Evolutionary conservation across 305 asterid genomes (phyloP).

Genomic region (Ajuga reptans): DNA sequence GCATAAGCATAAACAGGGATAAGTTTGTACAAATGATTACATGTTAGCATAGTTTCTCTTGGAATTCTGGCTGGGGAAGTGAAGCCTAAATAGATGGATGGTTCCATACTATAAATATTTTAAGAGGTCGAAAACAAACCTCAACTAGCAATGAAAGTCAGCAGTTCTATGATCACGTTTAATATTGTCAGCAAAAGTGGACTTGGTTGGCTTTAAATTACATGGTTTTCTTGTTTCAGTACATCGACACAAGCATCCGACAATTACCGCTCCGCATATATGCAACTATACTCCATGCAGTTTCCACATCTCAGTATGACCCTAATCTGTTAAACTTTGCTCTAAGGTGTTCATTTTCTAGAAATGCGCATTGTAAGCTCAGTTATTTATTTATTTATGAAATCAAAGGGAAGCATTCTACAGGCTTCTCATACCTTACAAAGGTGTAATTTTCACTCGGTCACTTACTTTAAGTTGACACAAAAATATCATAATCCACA

Average conservation of each 20-base stretch:
- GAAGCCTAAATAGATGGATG: neutral
- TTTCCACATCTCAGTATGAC: neutral
- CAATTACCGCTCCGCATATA: too few species aligned
- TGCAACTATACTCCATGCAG: neutral
- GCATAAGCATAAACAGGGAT: constrained; percentile 21
- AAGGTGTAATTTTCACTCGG: neutral
- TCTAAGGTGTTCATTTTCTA: too few species aligned
- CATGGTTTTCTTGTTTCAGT: neutral
- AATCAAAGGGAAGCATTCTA: neutral
- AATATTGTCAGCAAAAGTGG: constrained; percentile 8
- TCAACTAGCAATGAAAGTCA: neutral
- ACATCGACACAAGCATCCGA: neutral
- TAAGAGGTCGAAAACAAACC: neutral
- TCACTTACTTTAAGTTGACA: neutral
- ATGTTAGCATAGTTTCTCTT: constrained; percentile 8
- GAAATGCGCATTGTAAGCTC: neutral
- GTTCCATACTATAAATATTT: neutral
- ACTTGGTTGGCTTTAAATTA: neutral
- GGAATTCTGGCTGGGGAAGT: constrained; percentile 4
- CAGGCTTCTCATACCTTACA: neutral
- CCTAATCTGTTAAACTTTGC: neutral
- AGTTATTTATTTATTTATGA: neutral
- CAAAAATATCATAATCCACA: neutral
- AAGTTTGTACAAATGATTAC: neutral
- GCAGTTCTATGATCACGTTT: neutral